Base-by-base conservation (phyloP, 2,329 filamentous ascomycete genomes). In the Chaetomium globosum region DNA sequence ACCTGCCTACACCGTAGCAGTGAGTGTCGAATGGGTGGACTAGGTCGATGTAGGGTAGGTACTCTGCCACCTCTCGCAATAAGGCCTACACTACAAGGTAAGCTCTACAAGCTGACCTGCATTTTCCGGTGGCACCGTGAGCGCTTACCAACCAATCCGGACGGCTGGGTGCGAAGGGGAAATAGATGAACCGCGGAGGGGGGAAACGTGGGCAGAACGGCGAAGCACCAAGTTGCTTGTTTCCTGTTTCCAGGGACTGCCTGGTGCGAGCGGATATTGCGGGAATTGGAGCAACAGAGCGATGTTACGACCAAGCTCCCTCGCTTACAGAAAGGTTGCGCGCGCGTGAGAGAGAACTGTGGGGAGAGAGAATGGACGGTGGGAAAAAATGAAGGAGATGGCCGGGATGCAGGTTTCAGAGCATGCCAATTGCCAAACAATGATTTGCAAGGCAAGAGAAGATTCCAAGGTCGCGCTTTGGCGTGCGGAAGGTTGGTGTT, bases 111-210 rank as follows among this genome's bases (percentile, higher is more conserved):
- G 52, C 60, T 56, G 28, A 56, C 43, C n/a, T 62, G 60, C 60
- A 62, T 28, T 21, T 30, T 26, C 3, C 19, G 31, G 8, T 39
- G 31, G 54, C 48, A 23, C 55, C 21, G 10, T 16, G 59, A 49
- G 52, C 59, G 59, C 39, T 55, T 48, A 61, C 28, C 52, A 51
- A 26, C 60, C 60, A 62, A 62, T 57, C 23, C 19, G 23, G 5
- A 39, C 4, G 36, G 36, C 13, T 39, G 36, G 36, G 13, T 39
- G 36, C 36, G 36, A 39, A 13, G 36, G 36, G 36, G 3, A 5
- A 6, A 36, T 12, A 12, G 5, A 13, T 19, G 36, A 13, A 19
- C 2, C 16, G 36, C 4, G 56, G 33, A 23, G 46, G 6, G 46
- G 6, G 12, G 28, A 23, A 10, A 21, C 43, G 6, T 48, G 43